Percentiles rank a stretch among this genome's conserved stretches.
Conservation (phyloP, 2,329 filamentous ascomycete species). For the Sporothrix mexicana region DNA sequence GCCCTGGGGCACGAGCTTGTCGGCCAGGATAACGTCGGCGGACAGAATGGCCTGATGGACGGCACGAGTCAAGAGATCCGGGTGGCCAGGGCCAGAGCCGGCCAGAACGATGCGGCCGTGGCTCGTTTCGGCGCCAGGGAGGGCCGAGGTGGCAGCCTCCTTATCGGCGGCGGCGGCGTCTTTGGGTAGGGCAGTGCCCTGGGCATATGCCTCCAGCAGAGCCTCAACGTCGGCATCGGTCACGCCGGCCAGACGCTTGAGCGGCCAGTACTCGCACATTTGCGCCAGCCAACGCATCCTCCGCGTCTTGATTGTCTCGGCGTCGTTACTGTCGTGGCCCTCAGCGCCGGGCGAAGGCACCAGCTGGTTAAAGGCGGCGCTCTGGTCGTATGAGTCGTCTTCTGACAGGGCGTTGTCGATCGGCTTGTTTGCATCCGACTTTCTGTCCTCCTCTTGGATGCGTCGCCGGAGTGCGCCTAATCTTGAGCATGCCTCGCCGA, state of each 20-base stretch:
- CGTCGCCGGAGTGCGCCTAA: conserved; percentile 74
- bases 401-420: conserved; percentile 34
- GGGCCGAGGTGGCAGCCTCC: background rate
- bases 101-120: conserved; percentile 81
- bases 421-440: conserved; percentile 40
- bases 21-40: conserved; percentile 80
- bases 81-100: conserved; percentile 90
- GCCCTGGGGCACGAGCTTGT: conserved; percentile 83
- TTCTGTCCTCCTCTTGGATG: conserved; percentile 56
- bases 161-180: background rate
- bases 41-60: conserved; percentile 76
- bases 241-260: conserved; percentile 79
- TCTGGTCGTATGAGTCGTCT: conserved; percentile 73
- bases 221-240: conserved; percentile 77
- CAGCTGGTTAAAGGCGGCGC: conserved; percentile 81
- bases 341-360: conserved; percentile 73
- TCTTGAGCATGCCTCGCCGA: conserved; percentile 78
- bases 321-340: background rate
- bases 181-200: conserved; percentile 41
- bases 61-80: conserved; percentile 84
- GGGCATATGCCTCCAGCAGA: conserved; percentile 73
- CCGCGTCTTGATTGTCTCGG: conserved; percentile 66
- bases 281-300: conserved; percentile 93
- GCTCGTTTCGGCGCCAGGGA: conserved; percentile 29
- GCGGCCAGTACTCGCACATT: conserved; percentile 98